Evolutionary conservation across 768 basidiomycete species (phyloP).

Genomic region (Trametes cinnabarina): DNA sequence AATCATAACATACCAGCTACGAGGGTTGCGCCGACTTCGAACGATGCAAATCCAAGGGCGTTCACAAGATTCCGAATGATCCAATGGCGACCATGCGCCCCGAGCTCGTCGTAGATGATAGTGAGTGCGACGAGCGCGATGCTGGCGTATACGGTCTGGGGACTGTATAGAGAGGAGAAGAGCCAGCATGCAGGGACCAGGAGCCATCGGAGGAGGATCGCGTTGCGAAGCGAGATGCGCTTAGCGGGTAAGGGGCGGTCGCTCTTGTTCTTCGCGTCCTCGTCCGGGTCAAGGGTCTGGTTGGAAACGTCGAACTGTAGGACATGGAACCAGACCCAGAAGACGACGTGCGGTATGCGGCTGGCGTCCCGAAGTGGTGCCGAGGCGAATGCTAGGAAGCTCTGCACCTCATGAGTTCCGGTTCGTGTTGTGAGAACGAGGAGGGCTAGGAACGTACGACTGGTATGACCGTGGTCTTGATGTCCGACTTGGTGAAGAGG

Average conservation of each 20-base stretch:
- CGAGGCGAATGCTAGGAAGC: no score
- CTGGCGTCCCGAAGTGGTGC: no score
- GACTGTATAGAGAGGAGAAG: constrained; percentile 14
- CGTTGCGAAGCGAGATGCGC: constrained; percentile 26
- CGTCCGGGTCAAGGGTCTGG: constrained; percentile 27
- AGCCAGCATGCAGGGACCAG: constrained; percentile 30
- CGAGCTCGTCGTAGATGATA: constrained; percentile 33
- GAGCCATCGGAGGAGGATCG: constrained; percentile 33
- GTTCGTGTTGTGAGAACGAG: no score
- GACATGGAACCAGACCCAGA: constrained; percentile 35
- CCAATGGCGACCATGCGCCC: constrained; percentile 26
- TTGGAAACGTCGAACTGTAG: constrained; percentile 36
- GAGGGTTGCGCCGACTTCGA: constrained; percentile 38
- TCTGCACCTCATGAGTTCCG: no score
- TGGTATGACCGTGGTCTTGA: constrained; percentile 32
- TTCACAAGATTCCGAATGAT: constrained; percentile 33
- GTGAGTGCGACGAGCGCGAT: constrained; percentile 24
- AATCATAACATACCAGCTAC: no score
- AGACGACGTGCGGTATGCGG: constrained; percentile 6
- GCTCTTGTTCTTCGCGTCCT: constrained; percentile 36
- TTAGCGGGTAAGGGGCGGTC: constrained; percentile 39
- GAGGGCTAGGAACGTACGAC: constrained; percentile 25
- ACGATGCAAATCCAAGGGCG: constrained; percentile 32
- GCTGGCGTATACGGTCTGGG: constrained; percentile 16
- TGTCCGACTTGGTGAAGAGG: constrained; percentile 37